Conservation (phyloP, 78 protist species). For the Dictyostelium intermedium region DNA sequence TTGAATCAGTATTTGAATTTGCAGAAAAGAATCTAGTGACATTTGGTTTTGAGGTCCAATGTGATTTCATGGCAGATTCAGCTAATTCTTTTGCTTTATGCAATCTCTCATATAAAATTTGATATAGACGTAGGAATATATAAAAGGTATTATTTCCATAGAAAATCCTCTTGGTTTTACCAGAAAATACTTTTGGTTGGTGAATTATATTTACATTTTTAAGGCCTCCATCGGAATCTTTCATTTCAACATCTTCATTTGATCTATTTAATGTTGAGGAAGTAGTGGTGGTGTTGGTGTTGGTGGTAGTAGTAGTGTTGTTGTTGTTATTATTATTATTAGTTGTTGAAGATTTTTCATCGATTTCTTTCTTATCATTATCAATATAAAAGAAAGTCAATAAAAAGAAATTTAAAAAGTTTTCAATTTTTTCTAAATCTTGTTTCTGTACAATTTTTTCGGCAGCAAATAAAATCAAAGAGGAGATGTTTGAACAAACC, state of each 20-base stretch:
- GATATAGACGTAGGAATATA: conserved; percentile 59
- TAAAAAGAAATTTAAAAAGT: conserved; percentile 72
- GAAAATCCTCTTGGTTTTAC: conserved; percentile 45
- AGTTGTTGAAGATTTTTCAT: conserved; percentile 6
- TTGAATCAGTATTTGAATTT: conserved; percentile 23
- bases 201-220: conserved; percentile 15
- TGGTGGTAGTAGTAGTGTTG: neutral
- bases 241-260: conserved; percentile 45
- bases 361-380: conserved; percentile 9
- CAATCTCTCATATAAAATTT: conserved; percentile 77
- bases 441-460: conserved; percentile 52
- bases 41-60: conserved; percentile 67
- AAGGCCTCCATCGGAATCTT: neutral
- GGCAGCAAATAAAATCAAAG: conserved; percentile 56
- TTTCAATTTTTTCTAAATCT: conserved; percentile 71
- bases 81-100: conserved; percentile 79
- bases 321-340: neutral
- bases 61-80: conserved; percentile 50
- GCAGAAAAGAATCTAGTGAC: conserved; percentile 59
- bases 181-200: conserved; percentile 36
- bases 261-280: neutral
- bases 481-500: conserved; percentile 51
- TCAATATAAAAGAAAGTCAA: conserved; percentile 54
- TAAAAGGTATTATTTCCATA: conserved; percentile 80
- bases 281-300: neutral